Conservation (phyloP, 441 rosid genomes). For the Eutrema salsugineum region DNA sequence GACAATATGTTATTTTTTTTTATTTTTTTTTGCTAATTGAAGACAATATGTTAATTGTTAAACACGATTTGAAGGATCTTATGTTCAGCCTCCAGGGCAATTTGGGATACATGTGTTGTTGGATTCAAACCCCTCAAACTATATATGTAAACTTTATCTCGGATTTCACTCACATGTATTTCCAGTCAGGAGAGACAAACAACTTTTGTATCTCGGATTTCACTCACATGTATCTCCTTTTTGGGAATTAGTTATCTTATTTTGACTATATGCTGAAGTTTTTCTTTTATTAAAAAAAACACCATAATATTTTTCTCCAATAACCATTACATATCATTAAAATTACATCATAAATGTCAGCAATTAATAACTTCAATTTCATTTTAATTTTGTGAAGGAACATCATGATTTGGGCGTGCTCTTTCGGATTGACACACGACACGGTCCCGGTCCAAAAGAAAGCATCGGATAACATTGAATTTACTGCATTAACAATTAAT, state of each 20-base stretch:
- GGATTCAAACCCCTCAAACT: not conserved
- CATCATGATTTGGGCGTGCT: constrained; percentile 24
- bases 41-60: not conserved
- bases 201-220: not conserved
- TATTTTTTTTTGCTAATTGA: too few species aligned
- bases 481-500: not conserved
- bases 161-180: not conserved
- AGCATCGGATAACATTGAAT: not conserved
- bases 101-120: not conserved
- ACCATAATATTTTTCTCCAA: not conserved
- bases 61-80: not conserved
- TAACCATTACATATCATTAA: not conserved
- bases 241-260: not conserved
- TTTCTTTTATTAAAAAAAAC: not conserved
- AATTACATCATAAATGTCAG: too few species aligned
- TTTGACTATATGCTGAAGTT: not conserved
- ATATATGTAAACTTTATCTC: not conserved
- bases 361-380: not conserved
- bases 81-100: not conserved
- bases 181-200: not conserved
- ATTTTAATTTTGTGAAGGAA: constrained; percentile 1
- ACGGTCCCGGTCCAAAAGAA: not conserved
- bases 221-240: not conserved
- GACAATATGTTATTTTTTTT: not conserved
- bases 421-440: constrained; percentile 7